Evolutionary conservation across 1,139 yeast genomes (phyloP).

Genomic region (Debaryomycetaceae sp.): DNA sequence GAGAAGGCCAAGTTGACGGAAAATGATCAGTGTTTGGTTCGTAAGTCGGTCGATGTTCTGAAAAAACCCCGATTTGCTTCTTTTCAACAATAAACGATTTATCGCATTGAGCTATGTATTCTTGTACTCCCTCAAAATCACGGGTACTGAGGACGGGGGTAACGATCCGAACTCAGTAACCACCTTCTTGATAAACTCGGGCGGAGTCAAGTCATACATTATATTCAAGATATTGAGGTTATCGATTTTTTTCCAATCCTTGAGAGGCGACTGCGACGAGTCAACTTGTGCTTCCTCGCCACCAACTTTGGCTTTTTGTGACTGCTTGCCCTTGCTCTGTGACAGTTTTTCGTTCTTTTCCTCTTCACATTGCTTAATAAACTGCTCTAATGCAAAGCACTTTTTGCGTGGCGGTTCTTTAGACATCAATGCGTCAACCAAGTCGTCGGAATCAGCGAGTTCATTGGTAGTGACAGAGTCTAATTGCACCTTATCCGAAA

Average conservation of each 20-base stretch:
- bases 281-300: conserved; percentile 2
- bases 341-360: conserved; percentile 11
- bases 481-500: conserved; percentile 88
- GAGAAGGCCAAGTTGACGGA: too few species aligned
- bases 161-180: conserved; percentile 93
- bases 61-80: too few species aligned
- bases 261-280: conserved; percentile 31
- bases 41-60: too few species aligned
- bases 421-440: conserved; percentile 36
- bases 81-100: too few species aligned
- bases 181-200: conserved; percentile 85
- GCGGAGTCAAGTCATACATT: conserved; percentile 91
- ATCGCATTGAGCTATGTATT: conserved; percentile 14
- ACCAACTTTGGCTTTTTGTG: conserved; percentile 11
- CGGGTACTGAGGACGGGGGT: conserved; percentile 97
- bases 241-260: conserved; percentile 54
- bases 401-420: conserved; percentile 49
- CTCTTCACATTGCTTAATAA: conserved; percentile 35
- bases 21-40: too few species aligned
- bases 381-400: conserved; percentile 58
- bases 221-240: conserved; percentile 70
- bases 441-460: conserved; percentile 74
- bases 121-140: conserved; percentile 85
- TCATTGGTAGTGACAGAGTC: conserved; percentile 94
- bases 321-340: conserved; percentile 12